phyloP scores from a whole-genome alignment of 345 rosid species.

The Eucalyptus globulus region DNA sequence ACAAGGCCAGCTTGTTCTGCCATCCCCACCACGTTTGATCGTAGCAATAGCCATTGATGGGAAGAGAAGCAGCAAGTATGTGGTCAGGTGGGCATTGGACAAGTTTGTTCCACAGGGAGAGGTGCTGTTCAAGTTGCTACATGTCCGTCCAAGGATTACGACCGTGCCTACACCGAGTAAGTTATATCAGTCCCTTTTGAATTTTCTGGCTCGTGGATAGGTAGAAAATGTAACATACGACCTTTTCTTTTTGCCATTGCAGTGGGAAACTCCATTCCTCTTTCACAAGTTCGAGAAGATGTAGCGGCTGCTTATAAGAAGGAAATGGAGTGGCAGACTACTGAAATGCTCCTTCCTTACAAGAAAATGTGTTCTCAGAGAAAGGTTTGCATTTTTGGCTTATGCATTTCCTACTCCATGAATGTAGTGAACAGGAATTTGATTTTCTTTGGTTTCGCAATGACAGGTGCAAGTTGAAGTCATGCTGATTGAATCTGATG shows the following conservation, averaged over 20 bases:
- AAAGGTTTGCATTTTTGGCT: conserved; percentile 23
- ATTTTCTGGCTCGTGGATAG: not conserved
- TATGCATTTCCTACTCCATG: not conserved
- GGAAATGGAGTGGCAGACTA: conserved; percentile 55
- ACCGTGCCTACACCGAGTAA: conserved; percentile 82
- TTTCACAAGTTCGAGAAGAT: conserved; percentile 68
- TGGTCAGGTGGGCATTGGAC: conserved; percentile 10
- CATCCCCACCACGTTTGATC: conserved; percentile 24
- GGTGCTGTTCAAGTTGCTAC: conserved; percentile 46
- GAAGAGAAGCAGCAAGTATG: conserved; percentile 34
- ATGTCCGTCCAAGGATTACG: conserved; percentile 49
- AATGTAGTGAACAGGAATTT: not conserved
- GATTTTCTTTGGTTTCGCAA: not conserved
- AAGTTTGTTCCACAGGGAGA: conserved; percentile 32
- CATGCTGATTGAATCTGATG: conserved; percentile 45
- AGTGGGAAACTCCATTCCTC: conserved; percentile 25
- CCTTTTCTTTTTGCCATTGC: not conserved
- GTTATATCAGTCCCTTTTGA: not conserved
- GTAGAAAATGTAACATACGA: not conserved
- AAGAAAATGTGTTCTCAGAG: conserved; percentile 50
- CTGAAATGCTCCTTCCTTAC: conserved; percentile 50
- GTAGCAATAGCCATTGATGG: conserved; percentile 72
- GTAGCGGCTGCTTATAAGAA: conserved; percentile 66
- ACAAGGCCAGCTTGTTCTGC: conserved; percentile 3
- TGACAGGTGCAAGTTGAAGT: conserved; percentile 51